These are phyloP conservation scores for Solanum verrucosum DNA, from an alignment of 257 asterid genomes.

Conservation along the genomic window DNA sequence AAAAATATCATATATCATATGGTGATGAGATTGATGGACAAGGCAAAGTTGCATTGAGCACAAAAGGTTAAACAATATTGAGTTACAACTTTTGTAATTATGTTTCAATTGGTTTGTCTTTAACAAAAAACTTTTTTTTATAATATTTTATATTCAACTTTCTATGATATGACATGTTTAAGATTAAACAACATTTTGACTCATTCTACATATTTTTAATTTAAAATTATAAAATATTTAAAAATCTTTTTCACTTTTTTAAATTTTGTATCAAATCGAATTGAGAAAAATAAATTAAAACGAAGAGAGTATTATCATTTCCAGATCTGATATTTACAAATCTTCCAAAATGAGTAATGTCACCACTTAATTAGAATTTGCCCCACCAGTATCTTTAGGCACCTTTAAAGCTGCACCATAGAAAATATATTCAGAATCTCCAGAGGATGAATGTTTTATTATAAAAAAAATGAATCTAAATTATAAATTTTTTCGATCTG, in stretches of 20 bases:
- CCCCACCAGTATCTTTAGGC: background rate
- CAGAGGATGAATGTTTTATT: background rate
- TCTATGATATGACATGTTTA: too few relatives aligned
- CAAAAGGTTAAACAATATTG: background rate
- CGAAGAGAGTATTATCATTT: too few relatives aligned
- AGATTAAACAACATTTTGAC: too few relatives aligned
- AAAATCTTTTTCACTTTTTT: rapidly evolving
- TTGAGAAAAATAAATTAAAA: too few relatives aligned
- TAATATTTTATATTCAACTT: too few relatives aligned
- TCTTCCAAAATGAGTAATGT: background rate
- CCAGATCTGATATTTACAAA: background rate
- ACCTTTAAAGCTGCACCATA: background rate
- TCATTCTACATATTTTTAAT: rapidly evolving
- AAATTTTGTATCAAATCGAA: too few relatives aligned
- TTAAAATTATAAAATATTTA: too few relatives aligned
- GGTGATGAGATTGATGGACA: background rate
- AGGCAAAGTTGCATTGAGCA: background rate
- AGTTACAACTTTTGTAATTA: too few relatives aligned
- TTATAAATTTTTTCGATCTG: background rate
- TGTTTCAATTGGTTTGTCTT: background rate
- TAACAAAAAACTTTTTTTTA: too few relatives aligned
- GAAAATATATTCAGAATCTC: too few relatives aligned
- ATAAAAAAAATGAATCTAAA: too few relatives aligned
- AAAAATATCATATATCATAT: too few relatives aligned
- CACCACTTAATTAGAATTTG: background rate